Conservation (phyloP, 495 filamentous ascomycete species). For the Talaromyces proteolyticus region DNA sequence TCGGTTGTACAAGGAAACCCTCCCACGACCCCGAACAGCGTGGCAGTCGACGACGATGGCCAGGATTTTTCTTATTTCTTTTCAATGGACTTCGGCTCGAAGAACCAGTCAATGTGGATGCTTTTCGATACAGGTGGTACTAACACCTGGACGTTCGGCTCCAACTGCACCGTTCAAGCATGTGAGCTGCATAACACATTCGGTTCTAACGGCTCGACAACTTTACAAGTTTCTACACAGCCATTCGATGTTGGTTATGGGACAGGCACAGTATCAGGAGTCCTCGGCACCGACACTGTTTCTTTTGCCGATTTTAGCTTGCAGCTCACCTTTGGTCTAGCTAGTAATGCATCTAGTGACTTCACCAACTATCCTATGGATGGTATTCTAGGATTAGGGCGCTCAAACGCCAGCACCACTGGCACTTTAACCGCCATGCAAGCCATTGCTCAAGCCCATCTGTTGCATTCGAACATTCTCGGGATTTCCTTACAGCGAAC, state of each 20-base stretch:
- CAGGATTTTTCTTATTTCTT: conserved; percentile 75
- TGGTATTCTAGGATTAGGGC: conserved; percentile 78
- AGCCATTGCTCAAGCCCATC: conserved; percentile 45
- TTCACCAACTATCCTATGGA: conserved; percentile 76
- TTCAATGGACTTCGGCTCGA: conserved; percentile 59
- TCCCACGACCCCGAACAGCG: conserved; percentile 50
- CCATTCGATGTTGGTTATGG: conserved; percentile 63
- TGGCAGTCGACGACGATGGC: conserved; percentile 67
- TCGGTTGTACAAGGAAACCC: conserved; percentile 47
- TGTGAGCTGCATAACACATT: conserved; percentile 65
- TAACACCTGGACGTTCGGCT: conserved; percentile 72
- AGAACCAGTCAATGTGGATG: conserved; percentile 59
- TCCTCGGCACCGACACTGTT: conserved; percentile 55
- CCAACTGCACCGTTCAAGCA: conserved; percentile 52
- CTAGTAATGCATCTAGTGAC: conserved; percentile 56
- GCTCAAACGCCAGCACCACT: conserved; percentile 31
- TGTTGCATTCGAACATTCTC: conserved; percentile 59
- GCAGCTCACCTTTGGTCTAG: conserved; percentile 62
- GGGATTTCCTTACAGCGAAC: conserved; percentile 60
- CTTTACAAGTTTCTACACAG: conserved; percentile 39
- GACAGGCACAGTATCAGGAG: conserved; percentile 60
- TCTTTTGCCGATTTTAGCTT: conserved; percentile 58
- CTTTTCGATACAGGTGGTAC: conserved; percentile 74
- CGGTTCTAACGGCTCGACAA: conserved; percentile 52
- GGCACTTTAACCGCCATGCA: conserved; percentile 58